Evolutionary conservation across 1,284 basidiomycete genomes (phyloP).

Genomic region (Boletus sp.): DNA sequence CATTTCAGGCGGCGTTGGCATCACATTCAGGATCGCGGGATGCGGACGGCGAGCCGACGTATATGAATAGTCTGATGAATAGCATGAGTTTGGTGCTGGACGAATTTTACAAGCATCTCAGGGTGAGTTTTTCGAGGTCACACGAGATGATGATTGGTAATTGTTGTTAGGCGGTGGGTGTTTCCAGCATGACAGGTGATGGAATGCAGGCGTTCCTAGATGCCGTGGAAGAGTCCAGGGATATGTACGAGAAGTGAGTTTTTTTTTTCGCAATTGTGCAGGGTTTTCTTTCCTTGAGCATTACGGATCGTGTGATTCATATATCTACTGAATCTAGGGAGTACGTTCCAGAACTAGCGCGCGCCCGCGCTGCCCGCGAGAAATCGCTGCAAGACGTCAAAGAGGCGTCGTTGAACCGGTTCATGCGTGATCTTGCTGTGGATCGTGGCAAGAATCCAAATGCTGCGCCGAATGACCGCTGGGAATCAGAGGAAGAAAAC

Average conservation of each 20-base stretch:
- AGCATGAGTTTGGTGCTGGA: constrained; percentile 98
- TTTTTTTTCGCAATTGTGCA: background rate
- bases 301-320: constrained; percentile 9
- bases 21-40: constrained; percentile 64
- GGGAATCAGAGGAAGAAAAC: constrained; percentile 57
- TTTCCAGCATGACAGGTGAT: constrained; percentile 92
- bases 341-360: constrained; percentile 87
- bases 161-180: constrained; percentile 79
- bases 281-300: background rate
- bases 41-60: constrained; percentile 88
- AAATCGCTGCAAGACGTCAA: constrained; percentile 66
- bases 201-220: constrained; percentile 90
- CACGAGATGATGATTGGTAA: background rate
- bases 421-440: constrained; percentile 85
- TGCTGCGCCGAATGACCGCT: constrained; percentile 50
- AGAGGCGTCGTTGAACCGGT: constrained; percentile 73
- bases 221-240: constrained; percentile 82
- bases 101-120: constrained; percentile 97
- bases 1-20: constrained; percentile 72
- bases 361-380: constrained; percentile 58
- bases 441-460: constrained; percentile 58
- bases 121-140: constrained; percentile 45
- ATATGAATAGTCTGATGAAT: constrained; percentile 99
- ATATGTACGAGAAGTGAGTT: constrained; percentile 83
- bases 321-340: constrained; percentile 49